Base-by-base conservation (phyloP, 129 eudicot genomes). In the Pulicaria dysenterica region DNA sequence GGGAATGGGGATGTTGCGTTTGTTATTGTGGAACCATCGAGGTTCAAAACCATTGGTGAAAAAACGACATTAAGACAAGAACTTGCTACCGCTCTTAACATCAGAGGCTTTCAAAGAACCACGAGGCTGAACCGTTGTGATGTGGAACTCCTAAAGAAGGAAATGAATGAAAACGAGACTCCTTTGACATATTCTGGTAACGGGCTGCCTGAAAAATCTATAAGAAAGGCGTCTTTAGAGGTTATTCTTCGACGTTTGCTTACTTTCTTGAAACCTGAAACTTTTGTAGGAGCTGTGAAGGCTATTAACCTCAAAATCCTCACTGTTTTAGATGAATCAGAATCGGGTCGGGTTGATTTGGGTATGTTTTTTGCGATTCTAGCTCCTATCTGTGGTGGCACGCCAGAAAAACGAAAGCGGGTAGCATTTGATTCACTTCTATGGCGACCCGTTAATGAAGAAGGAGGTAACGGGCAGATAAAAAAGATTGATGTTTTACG, bases 341-440 rank as follows among this genome's bases (percentile, higher is more conserved):
- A 89, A 77, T 77, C 90, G 7, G 96, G 97, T 38, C 70, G 99
- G 80, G 96, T 94, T 54, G 99, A 94, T 77, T 77, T 94, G 74
- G 99, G 99, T 67, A 88, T 90, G 97, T 88, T 94, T 79, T 94
- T 87, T 41, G 99, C 99, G 9, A 64, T 94, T 64, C 73, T 94
- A 75, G 96, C 97, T 55, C 99, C 99, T 3, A 62, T 94, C 7
- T 94, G 97, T 64, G 81, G 94, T 51, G 97, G 99, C 17, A 57
- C 91, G 5, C 73, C 89, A 0, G 97, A 90, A 13, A 90, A 79
- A 68, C 75, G 99, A 45, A 94, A 90, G 80, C 79, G 88, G 58
- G 84, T 94, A 47, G 96, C 94, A 47, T 94, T 82, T 31, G 99
- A 94, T 64, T 84, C 99, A 8, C 96, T 94, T 59, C 67, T 84